Base-by-base conservation (phyloP, 2,329 filamentous ascomycete species). In the Cyphellophora europaea region DNA sequence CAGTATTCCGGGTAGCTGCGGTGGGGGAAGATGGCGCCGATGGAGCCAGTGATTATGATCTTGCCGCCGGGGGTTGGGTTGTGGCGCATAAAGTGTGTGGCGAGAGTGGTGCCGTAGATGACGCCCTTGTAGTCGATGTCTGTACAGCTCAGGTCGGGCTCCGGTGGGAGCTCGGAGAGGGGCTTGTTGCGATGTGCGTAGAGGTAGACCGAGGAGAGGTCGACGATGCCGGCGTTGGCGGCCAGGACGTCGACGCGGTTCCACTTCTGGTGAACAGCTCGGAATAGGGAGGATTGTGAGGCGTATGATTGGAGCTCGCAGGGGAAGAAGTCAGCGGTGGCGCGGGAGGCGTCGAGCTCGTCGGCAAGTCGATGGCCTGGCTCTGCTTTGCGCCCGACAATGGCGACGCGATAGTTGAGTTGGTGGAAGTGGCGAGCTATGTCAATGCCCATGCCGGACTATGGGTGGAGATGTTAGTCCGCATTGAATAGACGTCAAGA, bases 81-180 rank as follows among this genome's bases (percentile, higher is more conserved):
- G 38, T 69, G 60, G 10, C 67, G 57, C 69, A 72, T 72, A 48
- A 69, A 72, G 43, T 72, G 66, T 6, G 62, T 65, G 13, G 69
- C 65, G 6, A 72, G 53, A 36, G 62, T 58, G 2, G 60, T 64
- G 3, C 67, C 66, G 36, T 71, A 71, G 0, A 72, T 49, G 2
- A 72, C 58, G 3, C 64, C 65, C 47, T 71, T 71, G 51, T 64
- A 66, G 46, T 66, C 59, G n/a, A 69, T 50, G 42, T 72, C 66
- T 2, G 67, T 70, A 34, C 59, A 62, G 0, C 46, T 35, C 3
- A 66, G 44, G 41, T 70, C 57, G 1, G 67, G 69, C 39, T 58
- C 58, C 1, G 64, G 53, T 3, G 67, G 67, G 19, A 67, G 33
- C 32, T 35, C 39, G n/a, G n/a, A n/a, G n/a, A n/a, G n/a, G 11